Percentiles rank a stretch among this genome's conserved stretches.
Conservation (phyloP, 192 early-diverging fungal genomes). For the Entophlyctis luteolus region DNA sequence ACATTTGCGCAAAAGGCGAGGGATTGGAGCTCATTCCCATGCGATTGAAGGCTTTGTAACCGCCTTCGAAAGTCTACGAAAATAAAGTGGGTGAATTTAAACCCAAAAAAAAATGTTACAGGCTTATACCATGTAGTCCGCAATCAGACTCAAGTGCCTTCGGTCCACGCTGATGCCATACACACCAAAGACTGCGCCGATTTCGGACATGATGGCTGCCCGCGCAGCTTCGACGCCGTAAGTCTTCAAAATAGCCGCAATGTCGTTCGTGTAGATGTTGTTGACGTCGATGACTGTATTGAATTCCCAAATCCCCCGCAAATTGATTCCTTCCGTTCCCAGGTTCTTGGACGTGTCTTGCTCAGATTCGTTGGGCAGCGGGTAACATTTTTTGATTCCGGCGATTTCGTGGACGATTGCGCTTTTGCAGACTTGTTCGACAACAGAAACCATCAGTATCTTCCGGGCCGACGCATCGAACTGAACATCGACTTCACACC, state of each 20-base stretch:
- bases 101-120: background rate
- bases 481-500: constrained; percentile 80
- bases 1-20: constrained; percentile 96
- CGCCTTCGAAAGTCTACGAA: constrained; percentile 89
- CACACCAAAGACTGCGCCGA: constrained; percentile 84
- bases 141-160: constrained; percentile 93
- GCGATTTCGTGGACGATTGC: constrained; percentile 83
- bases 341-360: constrained; percentile 73
- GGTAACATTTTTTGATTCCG: constrained; percentile 75
- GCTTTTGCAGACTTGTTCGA: constrained; percentile 67
- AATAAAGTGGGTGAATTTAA: background rate
- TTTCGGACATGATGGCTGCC: constrained; percentile 86
- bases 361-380: constrained; percentile 74
- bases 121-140: constrained; percentile 97
- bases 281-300: constrained; percentile 73
- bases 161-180: constrained; percentile 92
- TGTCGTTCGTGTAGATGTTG: constrained; percentile 91
- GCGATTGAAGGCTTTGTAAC: constrained; percentile 96
- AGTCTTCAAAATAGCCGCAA: constrained; percentile 81
- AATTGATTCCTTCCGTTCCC: constrained; percentile 87
- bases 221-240: constrained; percentile 99
- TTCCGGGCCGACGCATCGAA: constrained; percentile 89
- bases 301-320: constrained; percentile 85
- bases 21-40: constrained; percentile 88
- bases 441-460: constrained; percentile 87